These are phyloP conservation scores for Aureobasidium sp. DNA, from an alignment of 2,329 filamentous ascomycete genomes.

Conservation along the genomic window DNA sequence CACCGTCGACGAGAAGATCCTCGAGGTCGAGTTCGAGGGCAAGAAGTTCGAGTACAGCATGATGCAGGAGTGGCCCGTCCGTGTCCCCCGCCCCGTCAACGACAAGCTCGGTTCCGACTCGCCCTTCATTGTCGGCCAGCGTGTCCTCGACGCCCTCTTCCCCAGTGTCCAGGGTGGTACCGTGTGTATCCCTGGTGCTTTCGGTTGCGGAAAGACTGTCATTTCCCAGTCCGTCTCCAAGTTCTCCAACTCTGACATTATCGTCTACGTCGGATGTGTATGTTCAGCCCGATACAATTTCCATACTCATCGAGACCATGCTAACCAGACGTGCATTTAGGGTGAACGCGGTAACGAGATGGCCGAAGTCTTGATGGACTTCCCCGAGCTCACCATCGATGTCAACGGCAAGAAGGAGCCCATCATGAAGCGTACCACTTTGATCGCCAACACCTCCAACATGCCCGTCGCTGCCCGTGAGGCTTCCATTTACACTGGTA, in stretches of 20 bases:
- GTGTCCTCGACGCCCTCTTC: slow-evolving; percentile 93
- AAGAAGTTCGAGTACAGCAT: slow-evolving; percentile 90
- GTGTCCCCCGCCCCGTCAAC: slow-evolving; percentile 82
- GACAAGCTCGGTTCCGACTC: slow-evolving; percentile 85
- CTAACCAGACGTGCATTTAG: slow-evolving; percentile 20
- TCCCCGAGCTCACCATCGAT: slow-evolving; percentile 93
- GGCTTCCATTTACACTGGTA: slow-evolving; percentile 96
- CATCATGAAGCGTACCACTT: slow-evolving; percentile 98
- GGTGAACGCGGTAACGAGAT: slow-evolving; percentile 98
- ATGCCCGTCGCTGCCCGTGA: slow-evolving; percentile 98
- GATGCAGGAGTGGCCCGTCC: slow-evolving; percentile 99
- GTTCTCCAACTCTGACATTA: slow-evolving; percentile 99
- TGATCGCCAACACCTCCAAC: slow-evolving; percentile 99
- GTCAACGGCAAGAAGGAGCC: slow-evolving; percentile 91
- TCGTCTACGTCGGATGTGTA: slow-evolving; percentile 83
- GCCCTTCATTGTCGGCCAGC: slow-evolving; percentile 92
- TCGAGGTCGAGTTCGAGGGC: slow-evolving; percentile 95
- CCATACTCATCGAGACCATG: slow-evolving; percentile 17
- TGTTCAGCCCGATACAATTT: neutral
- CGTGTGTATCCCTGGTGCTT: slow-evolving; percentile 94
- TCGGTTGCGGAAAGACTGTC: slow-evolving; percentile 98
- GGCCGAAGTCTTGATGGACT: slow-evolving; percentile 99
- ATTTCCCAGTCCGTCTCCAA: slow-evolving; percentile 98
- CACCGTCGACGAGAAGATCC: slow-evolving; percentile 85
- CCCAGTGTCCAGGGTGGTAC: slow-evolving; percentile 95